phyloP scores from a whole-genome alignment of 2,329 filamentous ascomycete genomes.

The Parafenestella ontariensis region DNA sequence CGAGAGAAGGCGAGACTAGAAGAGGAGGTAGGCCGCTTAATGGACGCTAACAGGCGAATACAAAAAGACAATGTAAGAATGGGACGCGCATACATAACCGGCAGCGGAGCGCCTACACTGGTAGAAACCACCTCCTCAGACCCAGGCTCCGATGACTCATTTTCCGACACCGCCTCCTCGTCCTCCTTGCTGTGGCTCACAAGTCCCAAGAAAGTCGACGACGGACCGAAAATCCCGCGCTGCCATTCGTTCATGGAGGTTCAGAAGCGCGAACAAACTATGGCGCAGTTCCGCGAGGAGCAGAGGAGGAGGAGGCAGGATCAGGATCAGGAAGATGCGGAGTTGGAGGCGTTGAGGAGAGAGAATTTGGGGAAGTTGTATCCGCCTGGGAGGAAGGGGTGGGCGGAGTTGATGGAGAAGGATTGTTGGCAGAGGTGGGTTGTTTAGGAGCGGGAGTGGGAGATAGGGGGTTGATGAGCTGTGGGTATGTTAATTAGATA shows the following conservation, averaged over 20 bases:
- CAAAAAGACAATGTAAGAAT: slow-evolving; percentile 2
- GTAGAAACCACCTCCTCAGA: background rate
- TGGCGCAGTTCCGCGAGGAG: background rate
- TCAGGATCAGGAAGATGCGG: background rate
- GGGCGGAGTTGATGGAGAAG: background rate
- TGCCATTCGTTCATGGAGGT: background rate
- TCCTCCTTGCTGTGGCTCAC: background rate
- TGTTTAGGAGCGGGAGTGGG: slow-evolving; percentile 7
- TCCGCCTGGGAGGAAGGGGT: slow-evolving; percentile 1
- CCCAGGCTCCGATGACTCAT: background rate
- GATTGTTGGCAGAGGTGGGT: slow-evolving; percentile 13
- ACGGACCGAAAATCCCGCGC: background rate
- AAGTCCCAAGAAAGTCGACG: background rate
- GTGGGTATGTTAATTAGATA: too few relatives aligned
- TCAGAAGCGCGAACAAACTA: background rate
- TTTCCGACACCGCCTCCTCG: background rate
- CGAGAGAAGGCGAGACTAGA: slow-evolving; percentile 1
- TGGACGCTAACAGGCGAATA: background rate
- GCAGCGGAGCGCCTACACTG: background rate
- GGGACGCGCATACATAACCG: background rate
- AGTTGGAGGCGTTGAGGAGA: slow-evolving; percentile 6
- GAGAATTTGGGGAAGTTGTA: slow-evolving; percentile 3
- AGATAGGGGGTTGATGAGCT: too few relatives aligned
- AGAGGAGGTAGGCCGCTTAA: background rate
- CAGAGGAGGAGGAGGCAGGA: background rate